Base-by-base conservation (phyloP, 805 yeast genomes). In the Candida sithepensis region DNA sequence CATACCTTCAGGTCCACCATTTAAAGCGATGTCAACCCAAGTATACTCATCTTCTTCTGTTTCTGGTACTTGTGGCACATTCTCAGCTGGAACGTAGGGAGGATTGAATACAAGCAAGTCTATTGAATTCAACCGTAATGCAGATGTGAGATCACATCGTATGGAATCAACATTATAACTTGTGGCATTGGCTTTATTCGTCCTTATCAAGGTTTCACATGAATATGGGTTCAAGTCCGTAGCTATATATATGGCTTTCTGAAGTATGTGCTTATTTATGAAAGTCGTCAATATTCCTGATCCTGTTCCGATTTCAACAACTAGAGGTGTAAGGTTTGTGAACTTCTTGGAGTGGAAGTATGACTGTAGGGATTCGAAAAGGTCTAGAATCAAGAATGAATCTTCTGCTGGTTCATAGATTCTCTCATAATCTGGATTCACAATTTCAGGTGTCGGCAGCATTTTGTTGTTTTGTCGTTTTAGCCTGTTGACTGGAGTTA, bases 331-430 rank as follows among this genome's bases (percentile, higher is more conserved):
- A 18, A 49, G 49, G 20, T 56, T 44, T 1, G 51, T 33, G 47
- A 67, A 74, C n/a, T 54, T 6, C 24, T 43, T 6, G 10, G 33
- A 18, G 4, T 34, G 14, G 23, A 61, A 52, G 20, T 83, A 59
- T 33, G 55, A 71, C 1, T 51, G 56, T 44, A 87, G 85, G 37
- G 70, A 63, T 58, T 94, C 98, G 41, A 94, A 71, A 14, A 85
- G 73, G 63, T 94, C 99, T 39, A 94, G 66, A 9, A 94, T 70
- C 9, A 92, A 77, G 60, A 85, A 94, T 7, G 96, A 80, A 69
- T 94, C 99, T 58, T 94, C 99, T 0, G 96, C 79, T 0, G 99
- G 98, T 60, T 94, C 99, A 63, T 94, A 94, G 3, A 92, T 96
- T 55, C 75, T 75, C n/a, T 77, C 82, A 51, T 74, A 78, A 58